Base-by-base conservation (phyloP, 2,329 filamentous ascomycete genomes). In the Exserohilum rostratum region DNA sequence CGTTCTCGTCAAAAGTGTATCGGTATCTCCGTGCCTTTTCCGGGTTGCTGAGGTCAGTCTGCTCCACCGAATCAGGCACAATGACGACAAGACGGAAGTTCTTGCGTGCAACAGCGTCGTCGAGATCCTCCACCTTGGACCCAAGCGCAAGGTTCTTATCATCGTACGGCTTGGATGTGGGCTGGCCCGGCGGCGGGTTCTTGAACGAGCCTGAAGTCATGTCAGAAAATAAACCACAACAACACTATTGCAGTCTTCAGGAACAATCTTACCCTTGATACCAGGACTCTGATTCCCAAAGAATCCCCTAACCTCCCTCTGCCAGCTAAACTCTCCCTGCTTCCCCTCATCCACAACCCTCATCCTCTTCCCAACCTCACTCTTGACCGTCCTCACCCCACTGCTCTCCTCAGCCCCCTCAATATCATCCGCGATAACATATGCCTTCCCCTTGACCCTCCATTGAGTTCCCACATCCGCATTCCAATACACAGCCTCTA, bases 21-120 rank as follows among this genome's bases (percentile, higher is more conserved):
- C 84, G 78, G 80, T 86, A 90, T 66, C 92, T 81, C 60, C 82
- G 79, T 11, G 82, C 80, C 57, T 84, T 83, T 42, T 82, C 82
- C 0, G 87, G 85, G 68, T 91, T 84, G 52, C 83, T 86, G 48
- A 96, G 75, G 71, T 95, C 89, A 13, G 90, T 80, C 66, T 83
- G 81, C 71, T 96, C 92, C 17, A 96, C 87, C 71, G 90, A 86
- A 7, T 90, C 84, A 0, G 96, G 87, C 44, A 87, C 86, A 71
- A 99, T 95, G 69, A 95, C 87, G 3, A 96, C 90, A 0, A 96
- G 90, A 48, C 93, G 81, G 71, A 96, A 96, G 72, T 96, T 90
- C 61, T 78, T 78, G 62, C 91, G 81, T 35, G 91, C 90, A 50
- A 88, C 76, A 30, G 78, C 73, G 65, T 98, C 91, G 39, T 90